Evolutionary conservation across 78 protist genomes (phyloP).

Genomic region (Chrysochromulina parva): DNA sequence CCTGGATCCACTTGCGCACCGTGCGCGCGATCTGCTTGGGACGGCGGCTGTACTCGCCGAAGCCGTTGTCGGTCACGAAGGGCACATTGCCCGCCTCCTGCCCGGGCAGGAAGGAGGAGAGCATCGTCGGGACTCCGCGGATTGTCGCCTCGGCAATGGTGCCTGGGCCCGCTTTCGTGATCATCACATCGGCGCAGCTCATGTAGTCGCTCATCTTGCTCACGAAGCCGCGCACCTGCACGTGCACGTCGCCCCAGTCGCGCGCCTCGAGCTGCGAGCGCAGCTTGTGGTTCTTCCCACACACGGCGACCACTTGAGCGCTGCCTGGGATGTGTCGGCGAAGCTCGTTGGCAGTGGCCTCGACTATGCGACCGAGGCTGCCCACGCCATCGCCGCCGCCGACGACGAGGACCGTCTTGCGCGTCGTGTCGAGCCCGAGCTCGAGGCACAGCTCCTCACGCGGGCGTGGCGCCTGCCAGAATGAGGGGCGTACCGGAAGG

Average conservation of each 20-base stretch:
- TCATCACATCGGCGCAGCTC: not conserved
- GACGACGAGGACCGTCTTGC: not conserved
- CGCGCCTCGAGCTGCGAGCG: not conserved
- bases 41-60: not conserved
- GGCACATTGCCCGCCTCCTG: conserved; percentile 29
- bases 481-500: not conserved
- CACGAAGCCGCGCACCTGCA: not conserved
- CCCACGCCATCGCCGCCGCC: conserved; percentile 39
- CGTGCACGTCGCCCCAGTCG: not conserved
- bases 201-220: not conserved
- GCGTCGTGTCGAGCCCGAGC: not conserved
- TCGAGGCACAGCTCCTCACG: not conserved
- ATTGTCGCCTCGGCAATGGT: not conserved
- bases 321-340: not conserved
- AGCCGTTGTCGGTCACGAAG: not conserved
- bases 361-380: not conserved
- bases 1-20: not conserved
- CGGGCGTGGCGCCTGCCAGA: not conserved
- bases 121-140: conserved; percentile 3
- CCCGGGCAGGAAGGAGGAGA: conserved; percentile 2
- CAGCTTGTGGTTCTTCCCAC: not conserved
- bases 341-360: not conserved
- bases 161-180: conserved; percentile 27
- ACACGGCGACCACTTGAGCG: not conserved
- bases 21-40: not conserved